Evolutionary conservation across 116 monocot species (phyloP), one percentile per base, ranked within the genome.

Genomic region (Phalaenopsis hybrid): DNA sequence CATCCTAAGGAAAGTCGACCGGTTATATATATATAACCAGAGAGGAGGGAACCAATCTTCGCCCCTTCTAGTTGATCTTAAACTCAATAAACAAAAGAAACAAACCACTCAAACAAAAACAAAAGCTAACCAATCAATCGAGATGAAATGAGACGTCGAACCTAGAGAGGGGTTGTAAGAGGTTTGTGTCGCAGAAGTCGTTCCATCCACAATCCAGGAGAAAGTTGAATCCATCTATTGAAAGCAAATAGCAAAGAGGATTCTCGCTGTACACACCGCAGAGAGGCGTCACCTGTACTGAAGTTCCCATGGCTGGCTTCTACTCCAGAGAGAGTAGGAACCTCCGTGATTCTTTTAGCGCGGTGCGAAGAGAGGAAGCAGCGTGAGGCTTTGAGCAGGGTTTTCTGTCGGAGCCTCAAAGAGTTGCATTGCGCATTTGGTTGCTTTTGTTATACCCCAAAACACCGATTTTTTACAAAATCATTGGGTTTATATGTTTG

Each of bases 121-220:
- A 37, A 37, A 37, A 37, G 37, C 70, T 37, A 37, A 70, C 13
- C 5, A 72, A 72, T 4, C 46, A 0, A 43, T 13, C 33, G 73
- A 81, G 76, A 41, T 5, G 25, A 44, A 46, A 28, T 46, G 31
- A 21, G 41, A 50, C 9, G 21, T 63, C 44, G n/a, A 37, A 97
- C 98, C 87, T 95, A 86, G 98, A 89, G 74, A 98, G 98, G 67
- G 98, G 93, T 78, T 88, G 88, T 81, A 98, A 93, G 75, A 93
- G 88, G 81, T 81, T 86, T 72, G 77, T 76, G 79, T 98, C 93
- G 90, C 90, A 98, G 81, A 90, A 90, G 75, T 98, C 98, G 81
- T 92, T 98, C 98, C 98, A 98, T 16, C 98, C 98, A 88, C 95
- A 98, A 80, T 98, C 98, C 81, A 98, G 80, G 50, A 98, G 88